Evolutionary conservation across 106 monocot species (phyloP).

Genomic region (Chionographis japonica): DNA sequence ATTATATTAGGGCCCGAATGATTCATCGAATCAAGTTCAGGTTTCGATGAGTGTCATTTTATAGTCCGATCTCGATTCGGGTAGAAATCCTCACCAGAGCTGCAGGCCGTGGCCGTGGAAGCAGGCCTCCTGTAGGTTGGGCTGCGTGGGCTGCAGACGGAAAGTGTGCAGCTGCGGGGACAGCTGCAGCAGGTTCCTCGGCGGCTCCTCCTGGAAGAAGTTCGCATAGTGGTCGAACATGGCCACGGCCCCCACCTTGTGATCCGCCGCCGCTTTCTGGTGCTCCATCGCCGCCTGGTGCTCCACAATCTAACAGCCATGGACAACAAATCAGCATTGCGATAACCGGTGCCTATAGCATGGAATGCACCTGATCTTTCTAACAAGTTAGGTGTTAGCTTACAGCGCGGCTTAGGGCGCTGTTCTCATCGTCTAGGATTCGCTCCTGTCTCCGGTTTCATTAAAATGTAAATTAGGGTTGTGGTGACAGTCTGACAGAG

Average conservation of each 20-base stretch:
- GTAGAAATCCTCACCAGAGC: slow-evolving; percentile 13
- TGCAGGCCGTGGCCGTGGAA: slow-evolving; percentile 30
- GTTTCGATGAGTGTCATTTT: too few relatives aligned
- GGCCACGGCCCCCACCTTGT: slow-evolving; percentile 16
- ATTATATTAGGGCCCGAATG: too few relatives aligned
- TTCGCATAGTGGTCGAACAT: slow-evolving; percentile 26
- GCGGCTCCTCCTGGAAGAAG: slow-evolving; percentile 14
- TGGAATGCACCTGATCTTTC: not conserved
- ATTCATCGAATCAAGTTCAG: too few relatives aligned
- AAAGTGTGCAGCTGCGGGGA: slow-evolving; percentile 31
- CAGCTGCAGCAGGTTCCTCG: slow-evolving; percentile 37
- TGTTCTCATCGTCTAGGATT: slow-evolving; percentile 56
- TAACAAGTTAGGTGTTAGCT: not conserved
- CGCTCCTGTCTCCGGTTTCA: slow-evolving; percentile 36
- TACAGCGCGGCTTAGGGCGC: slow-evolving; percentile 38
- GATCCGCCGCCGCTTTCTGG: slow-evolving; percentile 12
- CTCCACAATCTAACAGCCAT: slow-evolving; percentile 13
- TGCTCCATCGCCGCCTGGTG: slow-evolving; percentile 28
- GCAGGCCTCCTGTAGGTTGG: slow-evolving; percentile 56
- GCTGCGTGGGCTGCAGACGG: slow-evolving; percentile 55
- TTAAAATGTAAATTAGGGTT: not conserved
- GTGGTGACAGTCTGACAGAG: too few relatives aligned
- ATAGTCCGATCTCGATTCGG: too few relatives aligned
- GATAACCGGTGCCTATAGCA: too few relatives aligned
- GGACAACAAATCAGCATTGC: not conserved